These are phyloP conservation scores for Fraxinus angustifolia DNA, from an alignment of 305 asterid species.

Conservation along the genomic window DNA sequence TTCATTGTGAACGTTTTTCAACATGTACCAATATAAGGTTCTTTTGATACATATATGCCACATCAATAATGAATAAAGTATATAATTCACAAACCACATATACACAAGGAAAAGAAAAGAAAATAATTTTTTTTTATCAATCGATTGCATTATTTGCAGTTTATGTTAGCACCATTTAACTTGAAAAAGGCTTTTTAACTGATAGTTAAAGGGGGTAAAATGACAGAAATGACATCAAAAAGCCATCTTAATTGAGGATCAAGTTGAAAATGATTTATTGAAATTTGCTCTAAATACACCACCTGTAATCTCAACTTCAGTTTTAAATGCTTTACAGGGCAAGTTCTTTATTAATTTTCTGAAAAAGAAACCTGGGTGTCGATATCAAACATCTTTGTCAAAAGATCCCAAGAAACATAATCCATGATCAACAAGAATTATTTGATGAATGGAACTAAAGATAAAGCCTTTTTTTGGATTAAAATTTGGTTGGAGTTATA, in stretches of 20 bases:
- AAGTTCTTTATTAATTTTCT: background rate
- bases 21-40: background rate
- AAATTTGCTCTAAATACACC: background rate
- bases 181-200: background rate
- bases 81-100: background rate
- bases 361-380: background rate
- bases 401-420: background rate
- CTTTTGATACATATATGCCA: background rate
- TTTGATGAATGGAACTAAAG: background rate
- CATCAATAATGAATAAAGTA: background rate
- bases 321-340: background rate
- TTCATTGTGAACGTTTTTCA: background rate
- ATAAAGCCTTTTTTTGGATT: background rate
- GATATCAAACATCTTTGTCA: background rate
- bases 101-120: background rate
- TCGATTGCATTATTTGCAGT: background rate
- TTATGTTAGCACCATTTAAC: background rate
- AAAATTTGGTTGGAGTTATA: background rate
- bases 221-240: background rate
- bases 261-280: background rate
- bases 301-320: background rate
- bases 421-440: background rate
- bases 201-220: background rate
- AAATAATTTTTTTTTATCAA: background rate
- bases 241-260: background rate